Conservation (phyloP, 768 basidiomycete species). For the Coprinellus aureogranulatus region DNA sequence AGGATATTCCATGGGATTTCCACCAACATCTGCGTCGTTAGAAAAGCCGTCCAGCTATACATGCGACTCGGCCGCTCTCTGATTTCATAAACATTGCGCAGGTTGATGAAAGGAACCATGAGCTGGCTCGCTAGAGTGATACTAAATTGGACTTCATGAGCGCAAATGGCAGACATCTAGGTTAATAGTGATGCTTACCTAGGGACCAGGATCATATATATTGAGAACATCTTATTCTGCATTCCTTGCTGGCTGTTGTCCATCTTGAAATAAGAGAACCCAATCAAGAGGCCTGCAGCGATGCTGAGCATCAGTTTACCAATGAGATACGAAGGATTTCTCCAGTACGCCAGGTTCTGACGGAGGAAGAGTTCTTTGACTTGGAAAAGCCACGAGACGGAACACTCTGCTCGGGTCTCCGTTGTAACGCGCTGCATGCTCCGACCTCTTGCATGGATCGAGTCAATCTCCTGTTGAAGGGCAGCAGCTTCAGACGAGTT, state of each 20-base stretch:
- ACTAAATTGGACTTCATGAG: slow-evolving; percentile 20
- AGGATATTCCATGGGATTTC: slow-evolving; percentile 53
- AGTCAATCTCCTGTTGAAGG: slow-evolving; percentile 38
- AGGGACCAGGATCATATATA: slow-evolving; percentile 8
- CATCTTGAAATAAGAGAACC: slow-evolving; percentile 62
- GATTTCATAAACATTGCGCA: slow-evolving; percentile 61
- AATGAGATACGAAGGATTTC: slow-evolving; percentile 58
- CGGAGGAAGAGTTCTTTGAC: slow-evolving; percentile 42
- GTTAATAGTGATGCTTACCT: background rate
- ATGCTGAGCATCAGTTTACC: slow-evolving; percentile 58
- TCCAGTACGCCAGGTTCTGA: slow-evolving; percentile 47
- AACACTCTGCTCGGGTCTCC: slow-evolving; percentile 43
- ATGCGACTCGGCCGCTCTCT: slow-evolving; percentile 66
- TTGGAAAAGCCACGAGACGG: slow-evolving; percentile 54
- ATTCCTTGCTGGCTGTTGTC: slow-evolving; percentile 54
- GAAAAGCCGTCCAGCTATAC: slow-evolving; percentile 62
- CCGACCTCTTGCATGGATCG: slow-evolving; percentile 50
- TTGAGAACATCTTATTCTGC: slow-evolving; percentile 65
- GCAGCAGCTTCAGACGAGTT: slow-evolving; percentile 42
- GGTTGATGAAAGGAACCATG: slow-evolving; percentile 58
- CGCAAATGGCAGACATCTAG: background rate
- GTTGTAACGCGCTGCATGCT: slow-evolving; percentile 37
- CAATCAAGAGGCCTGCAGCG: slow-evolving; percentile 53
- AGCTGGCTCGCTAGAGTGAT: slow-evolving; percentile 62
- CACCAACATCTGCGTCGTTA: slow-evolving; percentile 53